Evolutionary conservation across 805 yeast species (phyloP).

Genomic region (Yarrowia sp.): DNA sequence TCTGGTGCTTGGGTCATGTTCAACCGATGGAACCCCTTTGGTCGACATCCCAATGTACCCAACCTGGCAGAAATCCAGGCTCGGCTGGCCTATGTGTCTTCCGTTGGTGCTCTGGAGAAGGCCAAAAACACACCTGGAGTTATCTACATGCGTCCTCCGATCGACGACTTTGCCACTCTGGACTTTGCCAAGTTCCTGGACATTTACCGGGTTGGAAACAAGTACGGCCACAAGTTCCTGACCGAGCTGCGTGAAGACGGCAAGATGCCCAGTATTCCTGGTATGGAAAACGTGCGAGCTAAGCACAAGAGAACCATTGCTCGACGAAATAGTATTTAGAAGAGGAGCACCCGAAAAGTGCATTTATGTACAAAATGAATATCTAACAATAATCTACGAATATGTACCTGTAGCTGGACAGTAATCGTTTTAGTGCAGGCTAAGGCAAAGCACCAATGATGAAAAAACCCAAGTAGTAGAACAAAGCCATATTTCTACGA

Average conservation of each 20-base stretch:
- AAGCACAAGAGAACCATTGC: slow-evolving; percentile 39
- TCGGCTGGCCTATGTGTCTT: slow-evolving; percentile 89
- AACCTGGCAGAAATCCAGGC: slow-evolving; percentile 93
- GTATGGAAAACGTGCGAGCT: slow-evolving; percentile 42
- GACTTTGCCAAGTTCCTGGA: slow-evolving; percentile 92
- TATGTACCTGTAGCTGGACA: too few relatives aligned
- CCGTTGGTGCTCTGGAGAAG: slow-evolving; percentile 85
- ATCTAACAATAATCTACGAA: neutral
- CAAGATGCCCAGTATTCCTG: slow-evolving; percentile 62
- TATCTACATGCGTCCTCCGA: slow-evolving; percentile 87
- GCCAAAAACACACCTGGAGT: slow-evolving; percentile 87
- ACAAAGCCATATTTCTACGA: too few relatives aligned
- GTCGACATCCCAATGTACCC: slow-evolving; percentile 83
- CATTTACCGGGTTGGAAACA: slow-evolving; percentile 74
- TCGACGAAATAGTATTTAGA: slow-evolving; percentile 60
- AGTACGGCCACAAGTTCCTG: slow-evolving; percentile 63
- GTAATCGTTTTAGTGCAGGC: too few relatives aligned
- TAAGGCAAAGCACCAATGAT: too few relatives aligned
- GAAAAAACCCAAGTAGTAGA: too few relatives aligned
- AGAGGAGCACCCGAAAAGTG: neutral
- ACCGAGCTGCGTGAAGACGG: slow-evolving; percentile 52
- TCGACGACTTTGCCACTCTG: slow-evolving; percentile 84
- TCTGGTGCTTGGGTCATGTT: slow-evolving; percentile 89
- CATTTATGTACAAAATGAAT: neutral
- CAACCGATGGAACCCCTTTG: slow-evolving; percentile 80